Base-by-base conservation (phyloP, 768 basidiomycete genomes). In the Tylopilus subfusipes region DNA sequence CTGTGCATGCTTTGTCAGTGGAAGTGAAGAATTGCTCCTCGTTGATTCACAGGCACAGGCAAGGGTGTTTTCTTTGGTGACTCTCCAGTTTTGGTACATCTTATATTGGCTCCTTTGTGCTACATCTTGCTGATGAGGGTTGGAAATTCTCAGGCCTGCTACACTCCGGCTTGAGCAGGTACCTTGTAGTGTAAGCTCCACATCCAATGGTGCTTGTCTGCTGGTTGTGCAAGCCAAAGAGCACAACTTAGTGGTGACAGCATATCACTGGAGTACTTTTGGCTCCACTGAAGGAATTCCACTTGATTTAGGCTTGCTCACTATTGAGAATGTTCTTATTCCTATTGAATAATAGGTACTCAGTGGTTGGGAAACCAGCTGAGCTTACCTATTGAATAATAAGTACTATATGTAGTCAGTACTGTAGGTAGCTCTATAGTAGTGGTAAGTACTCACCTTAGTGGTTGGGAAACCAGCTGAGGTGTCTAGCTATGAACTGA, bases 201-300 rank as follows among this genome's bases (percentile, higher is more conserved):
- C 82, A 0, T 80, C 82, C 0, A 83, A 84, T 58, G 82, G 80
- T 0, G 72, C 83, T n/a, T 83, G 82, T 59, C 62, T 84, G n/a
- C 31, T 83, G 21, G 63, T 73, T 2, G 57, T 71, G 11, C 68
- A 74, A 38, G 47, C 48, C 2, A 48, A 60, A 24, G 56, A 25
- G 29, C 54, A 5, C 33, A 45, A 44, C 46, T 19, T 65, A 45
- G 21, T 33, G 1, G 19, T 79, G 5, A 73, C 68, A 2, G 76
- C 76, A 0, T 82, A 78, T 57, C 84, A 84, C 58, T 82, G 78
- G 80, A 70, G 68, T 13, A 80, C 81, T 1, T 83, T 85, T 53
- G 84, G 83, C 5, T 76, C 79, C 0, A 69, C 73, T 0, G 62
- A 71, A 13, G 83, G 82, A 16, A 77, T 76, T 19, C 18, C 27